phyloP scores from a whole-genome alignment of 164 flowering plant species.

The Stephania japonica region DNA sequence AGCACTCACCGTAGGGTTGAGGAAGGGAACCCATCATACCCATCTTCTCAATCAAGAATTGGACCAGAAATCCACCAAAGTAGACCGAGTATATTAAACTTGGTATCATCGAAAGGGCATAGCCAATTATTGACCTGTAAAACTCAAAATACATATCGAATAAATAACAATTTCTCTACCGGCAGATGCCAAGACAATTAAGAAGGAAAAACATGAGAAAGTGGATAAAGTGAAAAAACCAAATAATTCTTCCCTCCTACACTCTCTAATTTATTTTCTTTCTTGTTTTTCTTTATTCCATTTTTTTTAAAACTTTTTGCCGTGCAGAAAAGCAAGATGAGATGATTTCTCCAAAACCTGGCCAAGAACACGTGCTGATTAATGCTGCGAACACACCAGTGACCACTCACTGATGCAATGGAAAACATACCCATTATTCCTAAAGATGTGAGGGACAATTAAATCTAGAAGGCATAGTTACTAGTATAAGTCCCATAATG shows the following conservation, averaged over 20 bases:
- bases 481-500: too few species aligned
- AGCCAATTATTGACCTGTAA: conserved; percentile 62
- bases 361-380: background rate
- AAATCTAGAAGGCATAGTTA: too few species aligned
- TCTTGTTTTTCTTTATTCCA: background rate
- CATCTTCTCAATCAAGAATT: conserved; percentile 91
- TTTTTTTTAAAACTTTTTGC: background rate
- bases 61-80: conserved; percentile 79
- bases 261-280: background rate
- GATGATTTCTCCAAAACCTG: background rate
- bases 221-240: background rate
- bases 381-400: background rate
- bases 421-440: too few species aligned
- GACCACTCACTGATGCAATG: background rate
- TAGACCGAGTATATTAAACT: conserved; percentile 58
- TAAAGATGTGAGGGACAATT: too few species aligned
- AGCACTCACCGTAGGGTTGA: conserved; percentile 78
- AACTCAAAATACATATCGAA: background rate
- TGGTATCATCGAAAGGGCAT: conserved; percentile 61
- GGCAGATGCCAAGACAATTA: background rate
- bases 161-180: too few species aligned
- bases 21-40: conserved; percentile 97
- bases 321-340: background rate
- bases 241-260: background rate
- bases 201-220: background rate